Evolutionary conservation across 345 rosid species (phyloP).

Genomic region (Hypericum androsaemum): DNA sequence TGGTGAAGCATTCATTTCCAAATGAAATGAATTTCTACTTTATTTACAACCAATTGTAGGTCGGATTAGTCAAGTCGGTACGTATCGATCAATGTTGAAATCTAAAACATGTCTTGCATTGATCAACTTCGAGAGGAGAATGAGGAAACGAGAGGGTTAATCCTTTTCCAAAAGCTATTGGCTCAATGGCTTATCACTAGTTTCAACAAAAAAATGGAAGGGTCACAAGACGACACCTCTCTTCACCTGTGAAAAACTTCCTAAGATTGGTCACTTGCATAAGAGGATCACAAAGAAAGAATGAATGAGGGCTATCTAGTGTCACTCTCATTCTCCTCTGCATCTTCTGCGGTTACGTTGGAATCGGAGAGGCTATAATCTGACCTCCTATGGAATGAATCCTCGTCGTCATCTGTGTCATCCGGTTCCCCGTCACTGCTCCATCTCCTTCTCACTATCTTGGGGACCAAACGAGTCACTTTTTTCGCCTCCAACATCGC

Average conservation of each 20-base stretch:
- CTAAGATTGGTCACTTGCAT: neutral
- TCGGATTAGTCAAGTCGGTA: too few relatives aligned
- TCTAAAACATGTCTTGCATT: too few relatives aligned
- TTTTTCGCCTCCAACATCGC: constrained; percentile 44
- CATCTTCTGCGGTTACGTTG: constrained; percentile 39
- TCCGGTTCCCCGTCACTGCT: constrained; percentile 49
- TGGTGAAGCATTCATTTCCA: too few relatives aligned
- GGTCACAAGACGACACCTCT: constrained; percentile 31
- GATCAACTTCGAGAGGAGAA: too few relatives aligned
- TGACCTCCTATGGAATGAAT: constrained; percentile 24
- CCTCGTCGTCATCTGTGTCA: constrained; percentile 23
- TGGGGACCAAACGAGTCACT: constrained; percentile 64
- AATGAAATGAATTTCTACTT: too few relatives aligned
- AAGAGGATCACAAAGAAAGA: neutral
- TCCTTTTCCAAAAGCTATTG: constrained; percentile 7
- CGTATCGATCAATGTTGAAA: too few relatives aligned
- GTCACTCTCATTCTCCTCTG: constrained; percentile 21
- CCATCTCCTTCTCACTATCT: constrained; percentile 67
- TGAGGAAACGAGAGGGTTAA: too few relatives aligned
- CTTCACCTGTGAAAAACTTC: constrained; percentile 34
- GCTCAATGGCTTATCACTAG: constrained; percentile 13
- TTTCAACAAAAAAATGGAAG: constrained; percentile 15
- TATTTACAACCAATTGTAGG: too few relatives aligned
- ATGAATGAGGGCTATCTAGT: constrained; percentile 14
- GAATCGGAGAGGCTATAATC: constrained; percentile 36